A percentile compares a stretch with the other conserved stretches of the same genome.
Evolutionary conservation across 176 grass and related monocot species (phyloP).

Genomic region (Poa annua): DNA sequence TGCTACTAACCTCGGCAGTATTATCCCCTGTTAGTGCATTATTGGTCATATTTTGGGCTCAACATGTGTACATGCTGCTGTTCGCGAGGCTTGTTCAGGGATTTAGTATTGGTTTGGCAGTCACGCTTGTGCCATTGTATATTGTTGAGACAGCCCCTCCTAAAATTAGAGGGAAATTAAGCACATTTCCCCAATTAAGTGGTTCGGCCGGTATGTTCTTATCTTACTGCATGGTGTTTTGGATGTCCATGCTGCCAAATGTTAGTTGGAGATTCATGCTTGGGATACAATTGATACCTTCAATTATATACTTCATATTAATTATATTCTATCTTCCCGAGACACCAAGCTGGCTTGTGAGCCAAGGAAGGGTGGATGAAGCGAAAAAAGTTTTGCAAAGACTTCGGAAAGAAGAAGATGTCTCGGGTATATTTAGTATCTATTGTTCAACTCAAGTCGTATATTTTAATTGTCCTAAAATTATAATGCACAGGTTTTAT

Average conservation of each 20-base stretch:
- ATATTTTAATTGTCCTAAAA: not conserved
- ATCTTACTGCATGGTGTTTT: slow-evolving; percentile 74
- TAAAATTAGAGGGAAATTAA: slow-evolving; percentile 59
- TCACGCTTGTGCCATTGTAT: slow-evolving; percentile 71
- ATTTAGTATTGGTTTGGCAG: slow-evolving; percentile 61
- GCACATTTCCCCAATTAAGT: slow-evolving; percentile 68
- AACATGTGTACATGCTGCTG: slow-evolving; percentile 58
- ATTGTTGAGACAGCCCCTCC: slow-evolving; percentile 66
- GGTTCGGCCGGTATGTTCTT: slow-evolving; percentile 72
- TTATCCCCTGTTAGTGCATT: slow-evolving; percentile 46
- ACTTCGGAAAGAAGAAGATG: slow-evolving; percentile 55
- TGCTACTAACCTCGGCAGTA: slow-evolving; percentile 60
- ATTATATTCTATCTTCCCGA: slow-evolving; percentile 66
- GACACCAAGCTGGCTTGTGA: slow-evolving; percentile 65
- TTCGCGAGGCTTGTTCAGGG: slow-evolving; percentile 59
- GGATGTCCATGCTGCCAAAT: slow-evolving; percentile 48
- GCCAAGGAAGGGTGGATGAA: slow-evolving; percentile 57
- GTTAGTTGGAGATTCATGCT: slow-evolving; percentile 71
- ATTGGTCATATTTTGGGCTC: slow-evolving; percentile 44
- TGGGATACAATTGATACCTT: slow-evolving; percentile 63
- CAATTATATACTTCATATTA: slow-evolving; percentile 55
- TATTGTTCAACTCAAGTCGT: not conserved
- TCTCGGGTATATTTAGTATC: slow-evolving; percentile 47
- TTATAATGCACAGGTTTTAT: not conserved
- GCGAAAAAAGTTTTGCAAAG: slow-evolving; percentile 54